Evolutionary conservation across 805 yeast species (phyloP), one percentile per base, ranked within the genome.

Genomic region (Zygotorulaspora danielsina): DNA sequence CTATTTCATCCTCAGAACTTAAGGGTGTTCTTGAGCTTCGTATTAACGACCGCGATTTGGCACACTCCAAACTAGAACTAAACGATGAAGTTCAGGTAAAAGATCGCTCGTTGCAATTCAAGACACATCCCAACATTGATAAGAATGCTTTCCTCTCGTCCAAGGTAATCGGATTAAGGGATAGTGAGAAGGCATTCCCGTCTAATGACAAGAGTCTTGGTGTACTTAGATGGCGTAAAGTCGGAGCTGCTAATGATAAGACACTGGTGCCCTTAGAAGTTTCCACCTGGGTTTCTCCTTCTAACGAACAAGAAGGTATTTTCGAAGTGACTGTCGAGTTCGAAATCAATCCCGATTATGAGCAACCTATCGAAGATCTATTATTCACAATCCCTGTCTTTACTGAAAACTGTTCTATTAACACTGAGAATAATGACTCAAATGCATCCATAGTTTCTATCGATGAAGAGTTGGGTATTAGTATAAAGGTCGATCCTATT

Each of bases 111-210:
- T 69, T 79, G 32, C 88, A 82, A 57, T 93, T 76, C 70, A 89
- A 89, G 64, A 88, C 97, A 11, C 96, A 93, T 69, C 98, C 98
- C 48, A 89, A 90, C 60, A 94, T 93, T 49, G 97, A 93, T 66
- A 81, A 84, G 56, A 68, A 67, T 29, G 63, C 76, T 55, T 93
- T 90, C 63, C 71, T 73, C 32, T 59, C 73, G 10, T 62, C 69
- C 11, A 69, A 74, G 42, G 63, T 74, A 30, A 78, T 93, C 54
- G 83, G 83, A 0, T 74, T 89, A 56, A 85, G 84, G 59, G 95
- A 89, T 60, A 69, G 78, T 38, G 57, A 73, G 32, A 85, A 86
- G 57, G 76, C 88, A 24, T 89, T 93, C 76, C 97, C 97, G 27
- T 72, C 88, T 7, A 87, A 89, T 63, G 95, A 88, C 60, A 90